phyloP scores from a whole-genome alignment of 202 grass and related monocot genomes.

The Panicum hallii region DNA sequence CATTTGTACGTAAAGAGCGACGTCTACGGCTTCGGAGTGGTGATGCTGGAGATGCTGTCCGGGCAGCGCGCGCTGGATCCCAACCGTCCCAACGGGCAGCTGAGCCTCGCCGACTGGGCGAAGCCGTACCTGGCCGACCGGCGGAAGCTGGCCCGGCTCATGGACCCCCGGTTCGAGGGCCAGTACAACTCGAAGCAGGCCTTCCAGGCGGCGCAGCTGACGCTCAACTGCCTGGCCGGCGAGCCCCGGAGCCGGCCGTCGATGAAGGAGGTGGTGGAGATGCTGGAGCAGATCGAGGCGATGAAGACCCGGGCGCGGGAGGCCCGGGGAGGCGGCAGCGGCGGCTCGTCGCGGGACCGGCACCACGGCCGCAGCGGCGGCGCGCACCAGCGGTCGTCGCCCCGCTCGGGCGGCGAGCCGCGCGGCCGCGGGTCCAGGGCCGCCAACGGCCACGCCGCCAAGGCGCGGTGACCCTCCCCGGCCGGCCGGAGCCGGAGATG shows the following conservation, averaged over 20 bases:
- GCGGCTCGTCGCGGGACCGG: constrained; percentile 33
- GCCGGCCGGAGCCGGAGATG: neutral
- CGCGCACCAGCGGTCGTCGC: constrained; percentile 37
- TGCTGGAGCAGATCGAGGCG: constrained; percentile 58
- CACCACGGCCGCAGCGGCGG: constrained; percentile 16
- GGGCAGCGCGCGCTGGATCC: constrained; percentile 76
- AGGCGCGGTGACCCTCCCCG: constrained; percentile 33
- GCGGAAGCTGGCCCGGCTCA: constrained; percentile 62
- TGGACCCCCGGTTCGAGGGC: constrained; percentile 77
- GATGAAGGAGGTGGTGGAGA: constrained; percentile 90
- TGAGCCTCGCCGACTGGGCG: constrained; percentile 76
- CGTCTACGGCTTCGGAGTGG: constrained; percentile 90
- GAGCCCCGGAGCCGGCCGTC: constrained; percentile 79
- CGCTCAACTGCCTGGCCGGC: constrained; percentile 65
- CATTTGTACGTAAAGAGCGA: constrained; percentile 97
- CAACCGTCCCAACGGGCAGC: constrained; percentile 65
- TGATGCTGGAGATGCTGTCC: constrained; percentile 87
- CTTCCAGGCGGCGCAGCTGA: constrained; percentile 66
- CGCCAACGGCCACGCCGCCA: constrained; percentile 29
- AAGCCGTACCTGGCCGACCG: constrained; percentile 76
- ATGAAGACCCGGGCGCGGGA: constrained; percentile 56
- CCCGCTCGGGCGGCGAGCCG: neutral
- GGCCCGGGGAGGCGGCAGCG: constrained; percentile 34
- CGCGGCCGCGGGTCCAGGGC: constrained; percentile 17
- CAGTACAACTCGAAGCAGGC: constrained; percentile 84